Evolutionary conservation across 352 stramenopile species (phyloP).

Genomic region (Pythium grandisporangium): DNA sequence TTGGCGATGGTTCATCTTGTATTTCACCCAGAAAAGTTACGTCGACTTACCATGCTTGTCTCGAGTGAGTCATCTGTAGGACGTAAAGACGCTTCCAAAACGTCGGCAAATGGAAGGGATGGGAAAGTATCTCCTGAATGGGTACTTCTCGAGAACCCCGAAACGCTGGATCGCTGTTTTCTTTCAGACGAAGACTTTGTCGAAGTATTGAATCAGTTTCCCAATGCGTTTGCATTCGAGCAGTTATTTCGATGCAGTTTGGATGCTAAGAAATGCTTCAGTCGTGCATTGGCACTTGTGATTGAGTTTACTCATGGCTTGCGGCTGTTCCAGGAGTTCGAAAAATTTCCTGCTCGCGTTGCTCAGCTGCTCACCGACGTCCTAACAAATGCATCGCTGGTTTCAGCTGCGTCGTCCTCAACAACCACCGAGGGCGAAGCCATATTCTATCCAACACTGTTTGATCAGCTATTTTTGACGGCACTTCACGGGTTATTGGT

Average conservation of each 20-base stretch:
- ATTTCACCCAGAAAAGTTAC: conserved; percentile 79
- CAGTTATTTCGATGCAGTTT: conserved; percentile 59
- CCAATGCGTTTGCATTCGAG: conserved; percentile 71
- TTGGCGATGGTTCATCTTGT: conserved; percentile 81
- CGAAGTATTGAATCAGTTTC: conserved; percentile 78
- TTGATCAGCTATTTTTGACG: conserved; percentile 82
- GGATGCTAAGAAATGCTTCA: conserved; percentile 76
- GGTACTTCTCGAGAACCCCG: conserved; percentile 77
- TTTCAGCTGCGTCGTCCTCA: conserved; percentile 21
- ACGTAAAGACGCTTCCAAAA: conserved; percentile 3
- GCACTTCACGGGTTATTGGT: conserved; percentile 64
- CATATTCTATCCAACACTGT: conserved; percentile 66
- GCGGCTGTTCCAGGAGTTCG: conserved; percentile 70
- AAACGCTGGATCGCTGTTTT: conserved; percentile 71
- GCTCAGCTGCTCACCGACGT: conserved; percentile 60
- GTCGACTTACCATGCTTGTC: conserved; percentile 56
- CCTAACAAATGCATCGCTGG: conserved; percentile 43
- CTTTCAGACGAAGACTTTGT: conserved; percentile 83
- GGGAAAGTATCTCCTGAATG: conserved; percentile 51
- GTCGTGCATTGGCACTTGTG: conserved; percentile 59
- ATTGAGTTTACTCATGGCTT: conserved; percentile 67
- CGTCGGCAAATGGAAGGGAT: conserved; percentile 15
- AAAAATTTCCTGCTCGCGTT: conserved; percentile 65
- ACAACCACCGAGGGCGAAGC: conserved; percentile 15
- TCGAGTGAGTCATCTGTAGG: conserved; percentile 33